These are phyloP conservation scores for Platanus orientalis DNA, from an alignment of 164 flowering plant genomes.

Conservation along the genomic window DNA sequence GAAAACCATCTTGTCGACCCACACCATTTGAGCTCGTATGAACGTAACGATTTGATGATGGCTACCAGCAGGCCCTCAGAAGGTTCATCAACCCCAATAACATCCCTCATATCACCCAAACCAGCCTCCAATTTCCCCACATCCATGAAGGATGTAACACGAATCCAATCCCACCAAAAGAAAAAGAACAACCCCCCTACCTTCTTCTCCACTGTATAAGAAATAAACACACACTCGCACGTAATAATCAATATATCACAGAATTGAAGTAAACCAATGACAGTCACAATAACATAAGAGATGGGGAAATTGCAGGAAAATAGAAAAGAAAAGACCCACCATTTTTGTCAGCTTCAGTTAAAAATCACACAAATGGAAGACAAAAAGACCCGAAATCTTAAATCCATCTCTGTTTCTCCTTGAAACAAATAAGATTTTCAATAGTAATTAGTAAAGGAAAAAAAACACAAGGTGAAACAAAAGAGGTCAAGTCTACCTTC, in stretches of 20 bases:
- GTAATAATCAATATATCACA: background rate
- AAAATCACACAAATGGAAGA: background rate
- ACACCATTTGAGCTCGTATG: slow-evolving; percentile 42
- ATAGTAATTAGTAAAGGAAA: slow-evolving; percentile 3
- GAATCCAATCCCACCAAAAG: slow-evolving; percentile 8
- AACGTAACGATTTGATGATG: slow-evolving; percentile 45
- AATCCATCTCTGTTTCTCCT: slow-evolving; percentile 1
- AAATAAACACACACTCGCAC: background rate
- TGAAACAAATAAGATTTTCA: slow-evolving; percentile 4
- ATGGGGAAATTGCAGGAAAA: background rate
- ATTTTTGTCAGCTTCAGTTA: background rate
- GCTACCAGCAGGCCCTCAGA: slow-evolving; percentile 65
- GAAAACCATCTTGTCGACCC: slow-evolving; percentile 69
- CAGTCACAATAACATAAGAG: slow-evolving; percentile 6
- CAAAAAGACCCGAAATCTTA: background rate
- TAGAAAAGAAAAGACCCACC: background rate
- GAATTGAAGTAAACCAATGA: background rate
- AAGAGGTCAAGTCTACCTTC: slow-evolving; percentile 13
- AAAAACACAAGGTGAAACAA: background rate
- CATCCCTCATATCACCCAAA: slow-evolving; percentile 83
- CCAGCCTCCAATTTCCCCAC: slow-evolving; percentile 39
- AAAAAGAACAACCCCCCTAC: slow-evolving; percentile 4
- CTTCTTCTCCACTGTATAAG: slow-evolving; percentile 1
- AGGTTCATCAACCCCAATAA: slow-evolving; percentile 61
- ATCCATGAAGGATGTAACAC: slow-evolving; percentile 27